Percentiles rank a stretch among this genome's conserved stretches.
Conservation (phyloP, 192 early-diverging fungal genomes). For the Podila epicladia region DNA sequence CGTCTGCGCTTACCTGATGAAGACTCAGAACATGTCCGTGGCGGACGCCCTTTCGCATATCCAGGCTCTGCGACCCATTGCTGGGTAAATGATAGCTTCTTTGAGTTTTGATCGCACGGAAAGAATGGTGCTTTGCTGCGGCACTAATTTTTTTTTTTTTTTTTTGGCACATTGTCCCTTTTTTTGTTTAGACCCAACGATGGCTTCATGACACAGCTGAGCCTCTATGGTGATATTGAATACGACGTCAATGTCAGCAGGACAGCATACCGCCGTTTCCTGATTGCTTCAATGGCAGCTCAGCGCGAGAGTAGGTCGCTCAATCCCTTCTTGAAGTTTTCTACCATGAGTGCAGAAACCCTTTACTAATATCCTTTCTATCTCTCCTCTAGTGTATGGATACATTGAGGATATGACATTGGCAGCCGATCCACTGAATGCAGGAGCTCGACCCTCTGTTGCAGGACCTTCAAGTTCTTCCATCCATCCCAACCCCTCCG, state of each 20-base stretch:
- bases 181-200: constrained; percentile 57
- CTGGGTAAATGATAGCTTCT: constrained; percentile 33
- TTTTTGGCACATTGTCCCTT: too few relatives aligned
- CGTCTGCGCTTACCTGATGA: constrained; percentile 76
- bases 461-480: constrained; percentile 12
- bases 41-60: constrained; percentile 59
- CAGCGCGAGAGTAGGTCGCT: constrained; percentile 54
- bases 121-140: background rate
- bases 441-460: constrained; percentile 4
- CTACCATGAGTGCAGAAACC: background rate
- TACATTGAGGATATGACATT: constrained; percentile 65
- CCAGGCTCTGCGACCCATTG: constrained; percentile 53
- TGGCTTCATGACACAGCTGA: constrained; percentile 71
- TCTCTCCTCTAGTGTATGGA: constrained; percentile 55
- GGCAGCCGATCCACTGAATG: constrained; percentile 59
- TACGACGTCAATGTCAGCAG: constrained; percentile 64
- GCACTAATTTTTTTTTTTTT: constrained; percentile 3
- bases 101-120: too few relatives aligned
- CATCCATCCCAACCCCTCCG: constrained; percentile 9
- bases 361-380: background rate
- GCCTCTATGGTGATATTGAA: constrained; percentile 67
- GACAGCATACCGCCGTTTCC: constrained; percentile 71
- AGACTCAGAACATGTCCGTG: constrained; percentile 50
- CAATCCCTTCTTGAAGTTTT: too few relatives aligned
- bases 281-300: constrained; percentile 69